phyloP scores from a whole-genome alignment of 202 grass and related monocot species.

The Hordeum pubiflorum region DNA sequence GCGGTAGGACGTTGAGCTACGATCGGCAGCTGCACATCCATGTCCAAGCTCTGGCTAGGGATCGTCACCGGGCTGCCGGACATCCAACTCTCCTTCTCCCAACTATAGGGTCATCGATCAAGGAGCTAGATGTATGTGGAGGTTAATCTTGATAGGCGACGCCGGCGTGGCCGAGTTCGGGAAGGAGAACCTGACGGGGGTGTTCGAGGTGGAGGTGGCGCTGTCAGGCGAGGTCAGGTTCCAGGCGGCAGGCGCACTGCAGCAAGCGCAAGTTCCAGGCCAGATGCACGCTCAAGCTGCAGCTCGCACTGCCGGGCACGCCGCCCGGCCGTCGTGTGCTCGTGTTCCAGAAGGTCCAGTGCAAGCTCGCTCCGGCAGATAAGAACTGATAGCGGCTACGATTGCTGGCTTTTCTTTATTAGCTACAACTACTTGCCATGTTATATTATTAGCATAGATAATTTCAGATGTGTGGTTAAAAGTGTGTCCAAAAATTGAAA shows the following conservation, averaged over 20 bases:
- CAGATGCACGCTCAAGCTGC: slow-evolving; percentile 11
- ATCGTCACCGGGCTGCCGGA: no score
- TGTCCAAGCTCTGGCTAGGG: no score
- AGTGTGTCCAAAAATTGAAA: no score
- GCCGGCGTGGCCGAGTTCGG: slow-evolving; percentile 5
- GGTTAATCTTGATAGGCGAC: neutral
- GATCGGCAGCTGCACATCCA: no score
- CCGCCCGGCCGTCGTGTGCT: neutral
- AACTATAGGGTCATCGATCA: no score
- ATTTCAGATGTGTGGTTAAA: no score
- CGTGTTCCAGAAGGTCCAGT: neutral
- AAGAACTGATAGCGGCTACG: neutral
- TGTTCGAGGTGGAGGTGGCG: slow-evolving; percentile 26
- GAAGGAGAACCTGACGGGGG: slow-evolving; percentile 27
- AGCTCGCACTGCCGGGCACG: neutral
- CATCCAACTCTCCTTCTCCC: no score
- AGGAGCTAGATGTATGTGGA: no score
- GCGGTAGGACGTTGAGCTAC: no score
- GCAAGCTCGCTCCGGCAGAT: neutral
- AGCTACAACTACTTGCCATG: no score
- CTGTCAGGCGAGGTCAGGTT: neutral
- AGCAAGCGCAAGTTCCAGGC: neutral
- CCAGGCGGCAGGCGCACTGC: neutral
- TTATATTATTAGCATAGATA: no score
- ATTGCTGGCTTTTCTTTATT: neutral